phyloP scores from a whole-genome alignment of 371 early-diverging fungal genomes.

The Lichtheimia ornata region DNA sequence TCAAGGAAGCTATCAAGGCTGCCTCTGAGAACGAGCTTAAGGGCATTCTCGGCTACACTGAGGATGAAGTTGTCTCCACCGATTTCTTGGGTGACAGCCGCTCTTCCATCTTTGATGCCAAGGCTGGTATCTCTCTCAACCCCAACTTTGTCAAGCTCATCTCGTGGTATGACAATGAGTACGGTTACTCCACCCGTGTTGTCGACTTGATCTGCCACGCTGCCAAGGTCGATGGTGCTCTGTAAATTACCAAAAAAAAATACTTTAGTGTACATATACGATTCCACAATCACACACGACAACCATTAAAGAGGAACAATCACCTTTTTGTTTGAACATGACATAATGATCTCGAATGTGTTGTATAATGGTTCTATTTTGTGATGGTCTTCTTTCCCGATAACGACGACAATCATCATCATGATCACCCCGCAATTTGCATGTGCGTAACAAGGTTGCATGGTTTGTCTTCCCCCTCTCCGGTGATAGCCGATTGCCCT shows the following conservation, averaged over 20 bases:
- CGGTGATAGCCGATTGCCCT: no score
- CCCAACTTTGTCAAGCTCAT: slow-evolving; percentile 98
- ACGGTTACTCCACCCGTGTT: slow-evolving; percentile 95
- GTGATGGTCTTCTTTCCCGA: no score
- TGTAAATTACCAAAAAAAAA: slow-evolving; percentile 7
- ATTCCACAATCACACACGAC: slow-evolving; percentile 5
- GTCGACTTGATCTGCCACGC: slow-evolving; percentile 84
- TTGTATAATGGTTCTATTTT: no score
- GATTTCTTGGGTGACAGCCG: slow-evolving; percentile 94
- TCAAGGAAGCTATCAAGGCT: slow-evolving; percentile 84
- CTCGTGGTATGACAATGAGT: slow-evolving; percentile 95
- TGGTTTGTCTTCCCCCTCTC: no score
- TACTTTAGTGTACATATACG: background rate
- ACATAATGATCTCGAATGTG: no score
- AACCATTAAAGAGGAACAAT: no score
- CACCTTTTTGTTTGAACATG: no score
- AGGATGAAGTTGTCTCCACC: slow-evolving; percentile 96
- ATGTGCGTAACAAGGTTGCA: no score
- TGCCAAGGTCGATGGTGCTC: slow-evolving; percentile 60
- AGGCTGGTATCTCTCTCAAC: slow-evolving; percentile 96
- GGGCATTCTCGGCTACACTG: slow-evolving; percentile 95
- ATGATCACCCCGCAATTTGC: no score
- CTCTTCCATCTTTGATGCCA: slow-evolving; percentile 96
- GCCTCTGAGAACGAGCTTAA: slow-evolving; percentile 82
- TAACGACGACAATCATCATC: no score